Percentiles rank a stretch among this genome's conserved stretches.
These are phyloP conservation scores for Corylus heterophylla DNA, from an alignment of 306 rosid species.

Conservation along the genomic window DNA sequence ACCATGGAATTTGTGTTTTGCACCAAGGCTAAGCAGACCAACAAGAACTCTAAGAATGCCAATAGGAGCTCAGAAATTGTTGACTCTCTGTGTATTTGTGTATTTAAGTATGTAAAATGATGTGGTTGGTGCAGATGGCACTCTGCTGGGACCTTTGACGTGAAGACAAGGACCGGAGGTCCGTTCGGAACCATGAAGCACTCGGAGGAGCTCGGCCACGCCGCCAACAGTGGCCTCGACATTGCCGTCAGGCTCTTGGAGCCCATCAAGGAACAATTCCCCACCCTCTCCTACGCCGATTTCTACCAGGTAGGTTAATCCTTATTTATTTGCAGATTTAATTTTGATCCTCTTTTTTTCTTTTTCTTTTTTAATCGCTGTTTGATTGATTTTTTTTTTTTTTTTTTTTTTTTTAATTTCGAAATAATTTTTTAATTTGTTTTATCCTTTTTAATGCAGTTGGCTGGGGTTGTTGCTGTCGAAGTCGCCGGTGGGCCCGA, in stretches of 20 bases:
- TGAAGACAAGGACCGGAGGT: constrained; percentile 73
- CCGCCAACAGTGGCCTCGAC: constrained; percentile 85
- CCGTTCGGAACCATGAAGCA: constrained; percentile 89
- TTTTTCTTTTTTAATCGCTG: too few species aligned
- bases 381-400: neutral
- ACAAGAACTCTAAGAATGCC: neutral
- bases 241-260: constrained; percentile 89
- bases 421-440: neutral
- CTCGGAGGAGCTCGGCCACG: constrained; percentile 63
- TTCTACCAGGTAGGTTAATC: constrained; percentile 67
- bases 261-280: constrained; percentile 85
- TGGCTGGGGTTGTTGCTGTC: constrained; percentile 94
- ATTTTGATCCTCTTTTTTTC: neutral
- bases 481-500: constrained; percentile 98
- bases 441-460: constrained; percentile 29
- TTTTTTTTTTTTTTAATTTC: neutral
- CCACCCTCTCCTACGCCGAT: constrained; percentile 70
- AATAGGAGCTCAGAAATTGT: neutral
- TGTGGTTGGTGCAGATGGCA: constrained; percentile 69
- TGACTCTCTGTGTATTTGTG: neutral
- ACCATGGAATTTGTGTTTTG: too few species aligned
- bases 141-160: constrained; percentile 89
- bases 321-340: neutral
- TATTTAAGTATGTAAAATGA: neutral
- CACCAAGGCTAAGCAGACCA: too few species aligned